phyloP scores from a whole-genome alignment of 2,329 filamentous ascomycete genomes.

The Xylaria sp. region DNA sequence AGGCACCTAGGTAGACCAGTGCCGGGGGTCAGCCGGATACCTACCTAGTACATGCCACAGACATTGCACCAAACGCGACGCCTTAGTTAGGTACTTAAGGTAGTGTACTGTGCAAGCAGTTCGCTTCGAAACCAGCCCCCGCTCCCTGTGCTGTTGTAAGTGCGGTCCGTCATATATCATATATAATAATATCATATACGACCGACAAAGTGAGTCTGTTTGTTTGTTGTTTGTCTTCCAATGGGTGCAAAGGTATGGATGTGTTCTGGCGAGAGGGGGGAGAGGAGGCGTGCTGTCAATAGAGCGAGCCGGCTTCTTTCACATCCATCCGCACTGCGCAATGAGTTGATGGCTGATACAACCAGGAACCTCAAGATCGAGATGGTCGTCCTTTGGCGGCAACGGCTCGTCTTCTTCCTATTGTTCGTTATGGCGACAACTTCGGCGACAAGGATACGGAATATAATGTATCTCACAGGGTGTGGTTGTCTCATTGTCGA shows the following conservation, averaged over 20 bases:
- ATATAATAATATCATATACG: no score
- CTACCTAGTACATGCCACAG: no score
- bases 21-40: no score
- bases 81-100: no score
- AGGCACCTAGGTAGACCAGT: no score
- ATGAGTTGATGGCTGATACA: background rate
- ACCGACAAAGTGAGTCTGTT: no score
- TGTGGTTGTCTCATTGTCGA: conserved; percentile 11
- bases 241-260: background rate
- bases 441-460: conserved; percentile 33
- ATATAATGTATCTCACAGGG: conserved; percentile 45
- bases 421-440: conserved; percentile 25
- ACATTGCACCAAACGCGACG: no score
- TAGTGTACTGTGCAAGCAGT: no score
- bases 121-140: no score
- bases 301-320: background rate
- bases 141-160: no score
- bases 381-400: conserved; percentile 18
- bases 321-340: background rate
- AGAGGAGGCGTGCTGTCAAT: background rate
- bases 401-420: conserved; percentile 17
- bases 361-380: conserved; percentile 3
- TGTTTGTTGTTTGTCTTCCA: background rate
- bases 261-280: background rate
- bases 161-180: no score